These are phyloP conservation scores for Lactifluus pinguis DNA, from an alignment of 768 basidiomycete genomes.

Conservation along the genomic window DNA sequence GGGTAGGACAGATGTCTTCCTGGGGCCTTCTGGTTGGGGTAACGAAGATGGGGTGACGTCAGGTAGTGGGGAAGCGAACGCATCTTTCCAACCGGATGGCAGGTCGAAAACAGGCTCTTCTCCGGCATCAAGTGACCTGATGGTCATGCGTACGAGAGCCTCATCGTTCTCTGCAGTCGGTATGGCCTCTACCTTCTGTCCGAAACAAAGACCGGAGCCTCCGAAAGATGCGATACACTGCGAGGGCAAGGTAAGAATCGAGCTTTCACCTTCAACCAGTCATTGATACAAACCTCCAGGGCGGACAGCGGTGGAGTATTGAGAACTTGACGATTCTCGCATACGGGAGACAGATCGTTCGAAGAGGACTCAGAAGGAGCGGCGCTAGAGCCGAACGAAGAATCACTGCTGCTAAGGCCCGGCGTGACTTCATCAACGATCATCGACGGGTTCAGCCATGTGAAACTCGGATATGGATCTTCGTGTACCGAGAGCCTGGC, in stretches of 20 bases:
- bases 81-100: constrained; percentile 8
- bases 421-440: neutral
- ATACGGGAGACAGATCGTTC: neutral
- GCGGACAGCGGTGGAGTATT: neutral
- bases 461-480: constrained; percentile 1
- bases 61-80: neutral
- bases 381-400: neutral
- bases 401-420: neutral
- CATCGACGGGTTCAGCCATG: constrained; percentile 6
- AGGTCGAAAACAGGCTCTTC: constrained; percentile 10
- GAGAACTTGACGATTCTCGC: neutral
- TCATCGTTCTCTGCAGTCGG: constrained; percentile 5
- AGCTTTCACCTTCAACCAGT: neutral
- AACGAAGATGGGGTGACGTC: neutral
- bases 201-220: neutral
- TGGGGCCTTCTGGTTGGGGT: neutral
- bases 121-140: constrained; percentile 10
- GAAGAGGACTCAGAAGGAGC: neutral
- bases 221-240: neutral
- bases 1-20: constrained; percentile 6
- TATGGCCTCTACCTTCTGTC: neutral
- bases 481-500: neutral
- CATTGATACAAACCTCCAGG: neutral
- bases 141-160: constrained; percentile 5
- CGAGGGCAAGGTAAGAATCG: neutral